phyloP scores from a whole-genome alignment of 371 early-diverging fungal genomes.

The Syncephalastrum racemosum region DNA sequence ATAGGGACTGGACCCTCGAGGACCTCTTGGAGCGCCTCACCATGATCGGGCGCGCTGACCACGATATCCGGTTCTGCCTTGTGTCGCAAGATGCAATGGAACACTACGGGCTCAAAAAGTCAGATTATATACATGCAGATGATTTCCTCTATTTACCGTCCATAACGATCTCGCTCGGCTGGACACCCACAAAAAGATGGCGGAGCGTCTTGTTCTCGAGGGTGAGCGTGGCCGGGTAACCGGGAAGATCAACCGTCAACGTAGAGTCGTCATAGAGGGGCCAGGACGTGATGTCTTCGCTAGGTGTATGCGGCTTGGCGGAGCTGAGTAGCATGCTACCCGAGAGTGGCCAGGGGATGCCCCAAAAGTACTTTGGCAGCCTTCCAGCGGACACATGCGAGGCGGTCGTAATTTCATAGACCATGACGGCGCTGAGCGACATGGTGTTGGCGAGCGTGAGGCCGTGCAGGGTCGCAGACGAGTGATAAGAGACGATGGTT shows the following conservation, averaged over 20 bases:
- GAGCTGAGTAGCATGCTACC: conserved; percentile 20
- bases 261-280: conserved; percentile 1
- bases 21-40: too few relatives aligned
- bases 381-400: neutral
- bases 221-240: conserved; percentile 22
- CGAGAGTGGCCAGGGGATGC: conserved; percentile 35
- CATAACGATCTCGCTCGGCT: conserved; percentile 35
- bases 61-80: neutral
- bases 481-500: conserved; percentile 8
- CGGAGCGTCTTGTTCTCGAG: conserved; percentile 31
- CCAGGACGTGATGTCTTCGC: conserved; percentile 6
- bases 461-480: too few relatives aligned
- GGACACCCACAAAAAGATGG: conserved; percentile 37
- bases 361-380: conserved; percentile 25
- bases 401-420: conserved; percentile 25
- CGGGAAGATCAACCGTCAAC: conserved; percentile 7
- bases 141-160: conserved; percentile 24
- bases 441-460: conserved; percentile 3
- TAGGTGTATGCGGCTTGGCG: neutral
- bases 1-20: neutral
- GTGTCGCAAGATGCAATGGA: neutral
- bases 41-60: too few relatives aligned
- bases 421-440: conserved; percentile 30
- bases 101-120: neutral
- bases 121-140: neutral